Evolutionary conservation across 345 rosid species (phyloP).

Genomic region (Psidium guajava): DNA sequence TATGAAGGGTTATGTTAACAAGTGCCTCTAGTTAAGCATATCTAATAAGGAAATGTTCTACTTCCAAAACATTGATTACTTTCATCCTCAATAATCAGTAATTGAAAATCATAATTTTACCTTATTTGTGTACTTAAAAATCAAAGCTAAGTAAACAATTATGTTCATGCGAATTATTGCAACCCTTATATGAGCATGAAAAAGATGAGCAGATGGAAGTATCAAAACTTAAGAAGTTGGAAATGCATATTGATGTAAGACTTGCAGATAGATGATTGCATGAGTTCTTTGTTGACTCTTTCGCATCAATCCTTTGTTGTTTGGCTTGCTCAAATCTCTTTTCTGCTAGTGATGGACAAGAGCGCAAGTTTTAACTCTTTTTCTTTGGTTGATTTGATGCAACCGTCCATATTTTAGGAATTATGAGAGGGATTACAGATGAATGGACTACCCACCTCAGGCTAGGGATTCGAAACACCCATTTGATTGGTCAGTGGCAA

Average conservation of each 20-base stretch:
- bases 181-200: not conserved
- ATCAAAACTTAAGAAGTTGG: not conserved
- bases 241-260: not conserved
- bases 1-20: not conserved
- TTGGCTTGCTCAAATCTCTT: not conserved
- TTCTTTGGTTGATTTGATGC: slow-evolving; percentile 4
- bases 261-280: not conserved
- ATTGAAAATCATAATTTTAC: not conserved
- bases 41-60: not conserved
- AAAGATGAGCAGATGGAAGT: not conserved
- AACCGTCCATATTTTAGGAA: slow-evolving; percentile 37
- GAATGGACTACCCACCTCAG: slow-evolving; percentile 83
- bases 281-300: not conserved
- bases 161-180: not conserved
- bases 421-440: slow-evolving; percentile 88
- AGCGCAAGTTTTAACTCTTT: not conserved
- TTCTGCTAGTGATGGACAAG: not conserved
- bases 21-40: no score
- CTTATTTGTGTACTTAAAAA: not conserved
- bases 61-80: not conserved
- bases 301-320: not conserved
- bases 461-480: slow-evolving; percentile 65
- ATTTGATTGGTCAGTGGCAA: slow-evolving; percentile 61
- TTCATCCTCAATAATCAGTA: not conserved
- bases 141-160: not conserved